Conservation (phyloP, 805 yeast species). For the Grigorovia jiainica region DNA sequence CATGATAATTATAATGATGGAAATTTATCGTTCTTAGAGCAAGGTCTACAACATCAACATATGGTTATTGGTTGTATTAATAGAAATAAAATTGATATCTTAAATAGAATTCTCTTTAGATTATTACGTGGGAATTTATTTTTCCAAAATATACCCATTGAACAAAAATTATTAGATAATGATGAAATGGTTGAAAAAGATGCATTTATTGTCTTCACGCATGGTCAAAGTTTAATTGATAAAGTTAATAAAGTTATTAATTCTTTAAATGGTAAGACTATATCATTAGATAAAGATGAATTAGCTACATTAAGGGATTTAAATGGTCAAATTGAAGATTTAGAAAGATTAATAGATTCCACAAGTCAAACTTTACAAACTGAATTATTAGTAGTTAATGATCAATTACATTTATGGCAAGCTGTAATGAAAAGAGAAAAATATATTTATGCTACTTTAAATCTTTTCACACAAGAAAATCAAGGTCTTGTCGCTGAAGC, state of each 20-base stretch:
- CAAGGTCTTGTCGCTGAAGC: conserved; percentile 92
- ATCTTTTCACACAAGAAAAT: conserved; percentile 71
- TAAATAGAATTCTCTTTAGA: conserved; percentile 86
- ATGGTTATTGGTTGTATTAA: conserved; percentile 68
- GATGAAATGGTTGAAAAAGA: conserved; percentile 53
- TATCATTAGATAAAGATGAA: conserved; percentile 35
- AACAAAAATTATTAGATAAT: conserved; percentile 58
- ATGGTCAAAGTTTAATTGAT: conserved; percentile 65
- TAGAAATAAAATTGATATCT: conserved; percentile 54
- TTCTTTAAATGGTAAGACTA: conserved; percentile 73
- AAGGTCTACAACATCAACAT: conserved; percentile 20
- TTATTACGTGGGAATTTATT: conserved; percentile 85
- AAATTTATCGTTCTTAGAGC: conserved; percentile 4
- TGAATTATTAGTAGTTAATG: conserved; percentile 72
- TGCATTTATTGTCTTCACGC: conserved; percentile 83
- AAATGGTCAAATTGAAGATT: conserved; percentile 41
- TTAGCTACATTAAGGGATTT: conserved; percentile 32
- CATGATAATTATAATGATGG: conserved; percentile 4
- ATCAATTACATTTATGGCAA: conserved; percentile 68
- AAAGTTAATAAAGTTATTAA: conserved; percentile 79
- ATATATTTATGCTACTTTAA: conserved; percentile 65
- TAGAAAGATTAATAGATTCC: conserved; percentile 51
- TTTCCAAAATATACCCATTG: conserved; percentile 63
- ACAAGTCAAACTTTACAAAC: conserved; percentile 62
- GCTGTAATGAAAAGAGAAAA: conserved; percentile 65